Conservation (phyloP, 345 rosid genomes). For the Lepidium africanum region DNA sequence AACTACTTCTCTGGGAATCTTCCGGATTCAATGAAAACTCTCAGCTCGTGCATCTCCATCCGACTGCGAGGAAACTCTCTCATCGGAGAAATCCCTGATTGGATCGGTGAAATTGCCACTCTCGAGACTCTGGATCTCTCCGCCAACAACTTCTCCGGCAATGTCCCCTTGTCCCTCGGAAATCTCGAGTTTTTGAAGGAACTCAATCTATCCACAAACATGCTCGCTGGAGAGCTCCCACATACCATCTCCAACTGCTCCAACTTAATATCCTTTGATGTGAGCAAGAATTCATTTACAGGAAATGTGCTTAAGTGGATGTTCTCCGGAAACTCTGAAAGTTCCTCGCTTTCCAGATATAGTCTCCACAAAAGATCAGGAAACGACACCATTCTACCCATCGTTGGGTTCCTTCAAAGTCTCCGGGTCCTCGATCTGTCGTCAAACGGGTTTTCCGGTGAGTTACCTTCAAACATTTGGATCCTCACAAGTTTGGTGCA, state of each 20-base stretch:
- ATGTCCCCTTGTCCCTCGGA: constrained; percentile 53
- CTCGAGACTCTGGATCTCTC: constrained; percentile 84
- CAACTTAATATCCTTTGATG: constrained; percentile 50
- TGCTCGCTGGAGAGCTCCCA: constrained; percentile 53
- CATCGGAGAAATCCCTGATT: constrained; percentile 51
- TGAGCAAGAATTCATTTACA: constrained; percentile 57
- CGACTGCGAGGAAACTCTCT: constrained; percentile 52
- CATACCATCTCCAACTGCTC: constrained; percentile 51
- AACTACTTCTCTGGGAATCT: constrained; percentile 61
- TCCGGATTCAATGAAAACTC: constrained; percentile 57
- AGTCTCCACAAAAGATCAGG: constrained; percentile 24
- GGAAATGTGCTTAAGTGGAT: constrained; percentile 63
- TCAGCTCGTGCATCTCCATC: constrained; percentile 40
- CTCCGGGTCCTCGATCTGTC: constrained; percentile 67
- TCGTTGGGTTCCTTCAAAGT: constrained; percentile 28
- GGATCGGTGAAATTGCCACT: constrained; percentile 59
- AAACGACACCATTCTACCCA: constrained; percentile 9
- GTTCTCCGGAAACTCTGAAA: constrained; percentile 31
- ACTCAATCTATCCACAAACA: constrained; percentile 61
- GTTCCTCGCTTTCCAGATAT: constrained; percentile 31
- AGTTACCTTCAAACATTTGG: constrained; percentile 48
- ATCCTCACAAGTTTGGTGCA: constrained; percentile 44
- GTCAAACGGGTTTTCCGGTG: constrained; percentile 58
- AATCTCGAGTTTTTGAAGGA: constrained; percentile 50
- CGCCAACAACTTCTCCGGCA: constrained; percentile 50